Percentiles rank a stretch among this genome's conserved stretches.
These are phyloP conservation scores for Fusarium verticillioides DNA, from an alignment of 2,329 filamentous ascomycete species.

Conservation along the genomic window DNA sequence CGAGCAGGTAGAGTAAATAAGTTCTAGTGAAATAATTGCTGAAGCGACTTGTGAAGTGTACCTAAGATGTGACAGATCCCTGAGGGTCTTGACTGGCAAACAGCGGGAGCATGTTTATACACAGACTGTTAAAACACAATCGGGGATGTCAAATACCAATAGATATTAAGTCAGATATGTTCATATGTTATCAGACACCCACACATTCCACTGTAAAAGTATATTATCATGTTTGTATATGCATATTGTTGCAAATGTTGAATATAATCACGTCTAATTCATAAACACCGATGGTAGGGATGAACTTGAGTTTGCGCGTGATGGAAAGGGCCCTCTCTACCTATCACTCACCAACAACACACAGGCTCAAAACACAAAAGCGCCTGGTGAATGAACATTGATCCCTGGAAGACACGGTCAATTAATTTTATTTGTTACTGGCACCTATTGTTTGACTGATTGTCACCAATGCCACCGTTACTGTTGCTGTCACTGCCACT, in stretches of 20 bases:
- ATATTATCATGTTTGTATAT: too few relatives aligned
- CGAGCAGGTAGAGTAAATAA: neutral
- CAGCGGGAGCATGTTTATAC: neutral
- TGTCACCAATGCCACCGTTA: neutral
- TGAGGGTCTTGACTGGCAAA: neutral
- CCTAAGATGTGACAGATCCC: neutral
- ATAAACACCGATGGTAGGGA: neutral
- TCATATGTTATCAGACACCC: too few relatives aligned
- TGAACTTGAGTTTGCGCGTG: neutral
- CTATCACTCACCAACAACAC: neutral
- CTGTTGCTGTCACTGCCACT: neutral
- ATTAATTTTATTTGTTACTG: neutral
- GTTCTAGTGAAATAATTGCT: neutral
- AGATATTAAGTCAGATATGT: neutral
- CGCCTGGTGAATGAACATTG: neutral
- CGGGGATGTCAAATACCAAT: neutral
- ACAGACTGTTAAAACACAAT: neutral
- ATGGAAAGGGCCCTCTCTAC: neutral
- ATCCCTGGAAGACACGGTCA: neutral
- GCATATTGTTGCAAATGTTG: neutral
- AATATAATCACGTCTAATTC: neutral
- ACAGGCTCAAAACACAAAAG: neutral
- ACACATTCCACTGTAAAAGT: neutral
- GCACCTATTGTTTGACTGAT: neutral
- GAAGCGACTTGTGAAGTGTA: neutral